phyloP scores from a whole-genome alignment of 495 filamentous ascomycete genomes.

The Penicillium flavigenum region DNA sequence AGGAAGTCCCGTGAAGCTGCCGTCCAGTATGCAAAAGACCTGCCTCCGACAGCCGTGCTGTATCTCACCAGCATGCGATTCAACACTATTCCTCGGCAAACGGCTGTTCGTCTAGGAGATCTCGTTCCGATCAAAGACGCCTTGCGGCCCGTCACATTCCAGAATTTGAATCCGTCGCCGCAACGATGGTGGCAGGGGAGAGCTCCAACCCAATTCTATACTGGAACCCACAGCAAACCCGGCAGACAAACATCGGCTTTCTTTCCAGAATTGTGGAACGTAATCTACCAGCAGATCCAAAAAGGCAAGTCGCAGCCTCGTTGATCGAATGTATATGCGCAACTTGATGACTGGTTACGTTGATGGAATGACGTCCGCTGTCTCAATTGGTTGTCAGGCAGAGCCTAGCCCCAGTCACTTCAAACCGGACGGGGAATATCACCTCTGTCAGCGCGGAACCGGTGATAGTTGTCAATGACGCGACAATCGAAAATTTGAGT shows the following conservation, averaged over 20 bases:
- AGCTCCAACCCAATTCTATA: slow-evolving; percentile 36
- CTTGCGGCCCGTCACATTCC: slow-evolving; percentile 43
- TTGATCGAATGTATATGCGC: background rate
- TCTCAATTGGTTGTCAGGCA: background rate
- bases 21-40: slow-evolving; percentile 59
- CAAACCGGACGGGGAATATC: too few relatives aligned
- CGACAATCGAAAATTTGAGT: background rate
- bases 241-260: slow-evolving; percentile 39
- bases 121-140: slow-evolving; percentile 32
- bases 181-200: slow-evolving; percentile 37
- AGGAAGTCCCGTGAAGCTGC: slow-evolving; percentile 65
- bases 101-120: slow-evolving; percentile 41
- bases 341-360: background rate
- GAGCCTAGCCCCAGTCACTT: background rate
- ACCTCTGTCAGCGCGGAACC: too few relatives aligned
- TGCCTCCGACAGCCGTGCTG: slow-evolving; percentile 62
- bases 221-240: slow-evolving; percentile 33
- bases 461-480: too few relatives aligned
- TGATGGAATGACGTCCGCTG: background rate
- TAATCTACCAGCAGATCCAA: slow-evolving; percentile 41
- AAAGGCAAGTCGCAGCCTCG: slow-evolving; percentile 10
- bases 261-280: slow-evolving; percentile 45
- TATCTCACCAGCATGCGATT: slow-evolving; percentile 71
- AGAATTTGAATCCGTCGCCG: slow-evolving; percentile 33
- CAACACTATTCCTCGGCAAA: slow-evolving; percentile 43